These are phyloP conservation scores for Amylostereum chailletii DNA, from an alignment of 1,284 basidiomycete genomes.

Conservation along the genomic window DNA sequence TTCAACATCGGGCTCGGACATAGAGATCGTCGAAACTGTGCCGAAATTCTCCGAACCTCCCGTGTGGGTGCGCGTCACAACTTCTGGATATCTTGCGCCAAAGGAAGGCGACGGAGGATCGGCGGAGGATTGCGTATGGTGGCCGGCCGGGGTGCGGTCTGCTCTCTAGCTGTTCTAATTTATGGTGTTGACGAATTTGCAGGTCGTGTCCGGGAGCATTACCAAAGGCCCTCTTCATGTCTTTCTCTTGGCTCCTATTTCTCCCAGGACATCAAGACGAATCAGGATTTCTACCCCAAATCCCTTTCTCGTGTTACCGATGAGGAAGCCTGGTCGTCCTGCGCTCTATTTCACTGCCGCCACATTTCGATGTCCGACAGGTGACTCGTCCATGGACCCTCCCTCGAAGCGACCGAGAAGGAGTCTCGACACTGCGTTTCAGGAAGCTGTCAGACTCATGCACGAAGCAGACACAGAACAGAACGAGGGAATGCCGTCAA, in stretches of 20 bases:
- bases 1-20: too few species aligned
- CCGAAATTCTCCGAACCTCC: neutral
- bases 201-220: neutral
- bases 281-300: constrained; percentile 13
- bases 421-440: constrained; percentile 22
- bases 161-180: too few species aligned
- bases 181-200: neutral
- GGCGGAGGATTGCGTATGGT: neutral
- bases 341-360: constrained; percentile 20
- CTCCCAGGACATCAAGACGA: neutral
- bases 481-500: constrained; percentile 20
- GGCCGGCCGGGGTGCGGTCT: neutral
- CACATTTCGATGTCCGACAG: constrained; percentile 9
- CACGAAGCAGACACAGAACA: constrained; percentile 19
- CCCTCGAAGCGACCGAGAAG: constrained; percentile 21
- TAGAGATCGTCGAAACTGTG: neutral
- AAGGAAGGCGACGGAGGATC: neutral
- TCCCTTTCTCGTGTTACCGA: constrained; percentile 16
- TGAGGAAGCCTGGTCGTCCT: constrained; percentile 14
- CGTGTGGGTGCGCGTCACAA: neutral
- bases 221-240: neutral
- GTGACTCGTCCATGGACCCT: constrained; percentile 6
- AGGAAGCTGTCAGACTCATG: constrained; percentile 22
- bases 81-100: neutral
- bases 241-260: neutral